A percentile compares a stretch with the other conserved stretches of the same genome.
These are phyloP conservation scores for Phaseolus coccineus DNA, from an alignment of 331 rosid species.

Conservation along the genomic window DNA sequence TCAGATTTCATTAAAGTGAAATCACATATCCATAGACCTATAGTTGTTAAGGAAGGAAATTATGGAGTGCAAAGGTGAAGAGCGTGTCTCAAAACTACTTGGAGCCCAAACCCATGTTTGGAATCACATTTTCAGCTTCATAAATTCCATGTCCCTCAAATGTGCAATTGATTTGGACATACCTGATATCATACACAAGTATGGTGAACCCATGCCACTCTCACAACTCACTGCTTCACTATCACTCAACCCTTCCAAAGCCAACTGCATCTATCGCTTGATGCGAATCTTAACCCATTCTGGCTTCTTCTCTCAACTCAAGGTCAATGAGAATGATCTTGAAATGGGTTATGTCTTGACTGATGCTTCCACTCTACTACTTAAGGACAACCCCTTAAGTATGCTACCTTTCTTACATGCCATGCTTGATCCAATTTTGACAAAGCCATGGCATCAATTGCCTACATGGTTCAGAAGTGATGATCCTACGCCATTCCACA, in stretches of 20 bases:
- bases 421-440: conserved; percentile 3
- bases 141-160: conserved; percentile 17
- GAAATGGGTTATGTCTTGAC: background rate
- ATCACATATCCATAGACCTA: background rate
- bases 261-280: background rate
- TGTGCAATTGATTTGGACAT: conserved; percentile 8
- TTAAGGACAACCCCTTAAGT: background rate
- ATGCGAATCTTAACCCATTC: conserved; percentile 21
- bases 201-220: conserved; percentile 19
- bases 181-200: background rate
- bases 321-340: background rate
- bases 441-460: background rate
- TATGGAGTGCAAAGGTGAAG: background rate
- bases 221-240: background rate
- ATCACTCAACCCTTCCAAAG: background rate
- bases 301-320: background rate
- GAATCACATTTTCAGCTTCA: conserved; percentile 9
- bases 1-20: background rate
- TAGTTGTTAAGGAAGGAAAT: background rate
- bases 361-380: background rate
- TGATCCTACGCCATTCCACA: background rate
- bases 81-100: background rate
- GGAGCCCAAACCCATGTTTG: conserved; percentile 1
- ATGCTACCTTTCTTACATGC: background rate
- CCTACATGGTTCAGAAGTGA: background rate